Percentiles rank a stretch among this genome's conserved stretches.
Conservation (phyloP, 345 rosid species). For the Salix caprea region DNA sequence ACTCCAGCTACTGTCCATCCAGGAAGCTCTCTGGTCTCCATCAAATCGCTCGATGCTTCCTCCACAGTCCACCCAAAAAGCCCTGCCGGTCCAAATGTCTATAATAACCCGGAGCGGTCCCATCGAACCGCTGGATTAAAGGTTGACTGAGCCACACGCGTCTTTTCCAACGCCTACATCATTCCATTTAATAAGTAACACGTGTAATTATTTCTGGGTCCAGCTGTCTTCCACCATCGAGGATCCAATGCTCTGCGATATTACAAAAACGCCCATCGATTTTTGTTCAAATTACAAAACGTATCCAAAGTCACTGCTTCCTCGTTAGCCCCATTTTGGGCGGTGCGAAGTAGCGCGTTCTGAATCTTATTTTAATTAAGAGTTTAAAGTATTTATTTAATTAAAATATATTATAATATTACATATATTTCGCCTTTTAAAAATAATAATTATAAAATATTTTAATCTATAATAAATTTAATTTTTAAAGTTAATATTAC, state of each 20-base stretch:
- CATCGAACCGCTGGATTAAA: neutral
- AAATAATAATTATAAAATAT: too few relatives aligned
- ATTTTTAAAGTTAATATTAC: too few relatives aligned
- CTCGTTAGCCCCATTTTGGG: neutral
- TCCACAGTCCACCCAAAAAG: neutral
- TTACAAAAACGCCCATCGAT: neutral
- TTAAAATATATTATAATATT: too few relatives aligned
- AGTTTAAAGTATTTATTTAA: too few relatives aligned
- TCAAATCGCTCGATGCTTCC: neutral
- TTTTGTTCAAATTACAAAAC: constrained; percentile 3
- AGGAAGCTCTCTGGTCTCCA: neutral
- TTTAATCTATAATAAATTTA: too few relatives aligned
- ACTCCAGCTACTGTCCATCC: neutral
- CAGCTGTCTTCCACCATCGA: constrained; percentile 17
- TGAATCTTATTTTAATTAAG: too few relatives aligned
- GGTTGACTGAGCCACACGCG: constrained; percentile 2
- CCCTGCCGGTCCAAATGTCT: neutral
- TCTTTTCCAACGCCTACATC: constrained; percentile 19
- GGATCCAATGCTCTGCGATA: neutral
- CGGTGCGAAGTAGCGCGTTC: too few relatives aligned
- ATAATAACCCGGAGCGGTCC: neutral
- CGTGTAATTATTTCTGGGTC: neutral
- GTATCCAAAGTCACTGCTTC: neutral
- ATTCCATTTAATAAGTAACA: constrained; percentile 3
- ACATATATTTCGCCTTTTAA: too few relatives aligned